Evolutionary conservation across 345 rosid genomes (phyloP).

Genomic region (Rhodamnia rubescens): DNA sequence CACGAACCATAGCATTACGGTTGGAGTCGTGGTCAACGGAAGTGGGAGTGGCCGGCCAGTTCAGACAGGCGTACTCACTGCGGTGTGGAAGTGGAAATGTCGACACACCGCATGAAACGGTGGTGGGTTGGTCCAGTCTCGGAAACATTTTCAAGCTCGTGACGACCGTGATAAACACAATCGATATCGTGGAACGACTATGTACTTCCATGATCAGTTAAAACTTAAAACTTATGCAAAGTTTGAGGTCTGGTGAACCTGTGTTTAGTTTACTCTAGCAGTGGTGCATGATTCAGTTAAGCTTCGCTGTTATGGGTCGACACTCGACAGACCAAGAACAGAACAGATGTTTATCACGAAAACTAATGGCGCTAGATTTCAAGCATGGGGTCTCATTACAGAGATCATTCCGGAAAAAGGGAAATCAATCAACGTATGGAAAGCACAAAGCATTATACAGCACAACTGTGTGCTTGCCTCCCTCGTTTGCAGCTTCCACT

Average conservation of each 20-base stretch:
- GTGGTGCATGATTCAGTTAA: background rate
- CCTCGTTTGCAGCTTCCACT: background rate
- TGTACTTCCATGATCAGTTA: background rate
- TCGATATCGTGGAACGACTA: background rate
- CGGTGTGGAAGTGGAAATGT: background rate
- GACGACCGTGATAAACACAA: background rate
- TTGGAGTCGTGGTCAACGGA: background rate
- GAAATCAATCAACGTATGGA: background rate
- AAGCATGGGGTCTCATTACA: background rate
- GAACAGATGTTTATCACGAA: background rate
- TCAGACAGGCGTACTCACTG: background rate
- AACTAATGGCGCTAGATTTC: background rate
- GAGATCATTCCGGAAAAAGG: background rate
- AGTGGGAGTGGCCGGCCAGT: background rate
- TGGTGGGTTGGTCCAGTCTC: background rate
- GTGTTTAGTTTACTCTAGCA: background rate
- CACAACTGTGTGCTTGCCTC: background rate
- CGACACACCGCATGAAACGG: background rate
- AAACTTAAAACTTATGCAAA: background rate
- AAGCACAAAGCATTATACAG: background rate
- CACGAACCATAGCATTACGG: no score
- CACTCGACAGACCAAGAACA: background rate
- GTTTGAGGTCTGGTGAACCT: background rate
- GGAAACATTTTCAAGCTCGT: background rate
- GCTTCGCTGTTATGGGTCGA: background rate